phyloP scores from a whole-genome alignment of 83 land plant species.

The Picea abies region DNA sequence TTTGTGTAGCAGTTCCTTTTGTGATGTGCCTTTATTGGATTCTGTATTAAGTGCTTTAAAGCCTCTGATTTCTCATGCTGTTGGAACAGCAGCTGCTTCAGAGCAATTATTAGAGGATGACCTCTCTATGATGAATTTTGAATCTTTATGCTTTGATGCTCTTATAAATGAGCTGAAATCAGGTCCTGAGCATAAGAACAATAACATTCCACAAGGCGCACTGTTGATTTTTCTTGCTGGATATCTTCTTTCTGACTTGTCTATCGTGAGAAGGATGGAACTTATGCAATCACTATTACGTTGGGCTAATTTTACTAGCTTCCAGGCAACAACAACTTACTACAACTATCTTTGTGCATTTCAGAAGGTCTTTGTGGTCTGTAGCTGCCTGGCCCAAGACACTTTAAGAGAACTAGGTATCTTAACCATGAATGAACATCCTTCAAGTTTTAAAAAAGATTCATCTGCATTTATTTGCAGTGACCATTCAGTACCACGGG shows the following conservation, averaged over 20 bases:
- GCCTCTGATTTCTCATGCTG: constrained; percentile 78
- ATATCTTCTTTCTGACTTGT: constrained; percentile 31
- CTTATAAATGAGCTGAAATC: constrained; percentile 49
- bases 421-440: constrained; percentile 3
- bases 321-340: no score
- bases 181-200: constrained; percentile 33
- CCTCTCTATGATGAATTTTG: constrained; percentile 43
- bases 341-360: no score
- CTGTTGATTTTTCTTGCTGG: constrained; percentile 70
- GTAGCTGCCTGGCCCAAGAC: constrained; percentile 32
- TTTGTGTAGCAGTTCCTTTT: constrained; percentile 62
- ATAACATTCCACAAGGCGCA: constrained; percentile 30
- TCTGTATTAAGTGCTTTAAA: constrained; percentile 62
- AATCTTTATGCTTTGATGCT: constrained; percentile 71
- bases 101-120: constrained; percentile 40
- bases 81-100: constrained; percentile 40
- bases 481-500: neutral
- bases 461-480: neutral
- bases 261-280: neutral
- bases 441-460: neutral
- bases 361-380: constrained; percentile 60
- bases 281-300: no score
- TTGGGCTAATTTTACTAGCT: no score
- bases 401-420: constrained; percentile 32
- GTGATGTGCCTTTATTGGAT: constrained; percentile 83